Conservation (phyloP, 2,329 filamentous ascomycete genomes). For the Uncinocarpus reesii region DNA sequence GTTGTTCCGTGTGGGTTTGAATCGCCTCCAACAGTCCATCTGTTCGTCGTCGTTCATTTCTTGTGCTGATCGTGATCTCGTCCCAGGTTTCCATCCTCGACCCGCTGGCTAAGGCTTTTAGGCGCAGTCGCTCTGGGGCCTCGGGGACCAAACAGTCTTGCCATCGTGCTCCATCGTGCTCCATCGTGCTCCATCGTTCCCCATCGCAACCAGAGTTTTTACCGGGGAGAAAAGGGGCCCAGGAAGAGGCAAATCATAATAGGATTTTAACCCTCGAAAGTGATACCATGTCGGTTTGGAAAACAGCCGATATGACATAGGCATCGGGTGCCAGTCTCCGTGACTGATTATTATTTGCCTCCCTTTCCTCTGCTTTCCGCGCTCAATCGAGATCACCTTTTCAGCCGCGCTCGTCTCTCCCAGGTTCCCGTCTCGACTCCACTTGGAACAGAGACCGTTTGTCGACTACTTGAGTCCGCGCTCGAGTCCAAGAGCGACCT, state of each 20-base stretch:
- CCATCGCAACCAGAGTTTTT: not conserved
- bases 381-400: too few species aligned
- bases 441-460: not conserved
- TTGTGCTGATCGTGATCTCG: not conserved
- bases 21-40: not conserved
- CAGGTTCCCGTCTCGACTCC: slow-evolving; percentile 1
- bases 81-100: not conserved
- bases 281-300: slow-evolving; percentile 8
- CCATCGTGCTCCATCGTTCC: too few species aligned
- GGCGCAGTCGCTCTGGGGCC: too few species aligned
- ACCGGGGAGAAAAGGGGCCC: not conserved
- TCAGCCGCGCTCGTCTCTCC: not conserved
- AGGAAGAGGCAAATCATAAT: not conserved
- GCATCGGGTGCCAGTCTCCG: not conserved
- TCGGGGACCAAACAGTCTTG: too few species aligned
- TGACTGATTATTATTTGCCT: not conserved
- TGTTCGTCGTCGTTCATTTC: not conserved
- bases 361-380: not conserved
- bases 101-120: not conserved
- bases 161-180: too few species aligned
- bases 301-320: slow-evolving; percentile 2
- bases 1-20: not conserved
- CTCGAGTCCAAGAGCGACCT: not conserved
- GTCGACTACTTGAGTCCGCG: not conserved
- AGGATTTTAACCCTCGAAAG: not conserved